Base-by-base conservation (phyloP, 805 yeast species). In the Kodamaea laetipori region DNA sequence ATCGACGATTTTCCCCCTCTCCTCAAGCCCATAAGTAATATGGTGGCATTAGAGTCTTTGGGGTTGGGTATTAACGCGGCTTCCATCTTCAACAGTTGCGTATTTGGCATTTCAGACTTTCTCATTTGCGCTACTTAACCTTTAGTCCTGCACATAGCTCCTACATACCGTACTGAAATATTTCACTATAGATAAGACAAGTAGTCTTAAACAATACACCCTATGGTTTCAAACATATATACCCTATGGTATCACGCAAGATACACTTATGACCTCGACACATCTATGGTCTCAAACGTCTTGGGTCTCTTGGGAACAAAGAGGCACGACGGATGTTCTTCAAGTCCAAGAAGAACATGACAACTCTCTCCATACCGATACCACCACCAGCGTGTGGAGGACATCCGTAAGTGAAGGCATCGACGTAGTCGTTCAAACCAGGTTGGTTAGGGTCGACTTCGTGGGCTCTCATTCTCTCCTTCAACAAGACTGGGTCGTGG, bases 361-460 rank as follows among this genome's bases (percentile, higher is more conserved):
- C 89, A 26, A 94, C 99, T 76, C 99, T 87, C 74, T 94, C 99
- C 54, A 94, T 74, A 61, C 99, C 99, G 64, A 94, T 94, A 70
- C 99, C 99, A 74, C 99, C 99, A 66, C 99, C 99, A 26, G 96
- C 99, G 61, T 94, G 99, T 39, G 99, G 99, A 51, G 96, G 85
- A 76, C 97, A 92, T 13, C 98, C 99, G 63, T 84, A 92, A 37
- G 80, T 73, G 76, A 94, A 94, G 12, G 97, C 95, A 51, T 92
- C 92, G 46, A 87, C 84, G 71, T 94, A 94, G 63, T 94, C 98
- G 63, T 78, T 77, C 56, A 92, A 72, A 52, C 98, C 99, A 25
- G 88, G 86, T 47, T 78, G 77, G 47, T 73, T 71, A 46, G 95
- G 87, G 62, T 88, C 87, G 44, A 94, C 81, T 19, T 80, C 98